Percentiles rank a stretch among this genome's conserved stretches.
Evolutionary conservation across 2,329 filamentous ascomycete species (phyloP).

Genomic region (Phyllosticta citribraziliensis): DNA sequence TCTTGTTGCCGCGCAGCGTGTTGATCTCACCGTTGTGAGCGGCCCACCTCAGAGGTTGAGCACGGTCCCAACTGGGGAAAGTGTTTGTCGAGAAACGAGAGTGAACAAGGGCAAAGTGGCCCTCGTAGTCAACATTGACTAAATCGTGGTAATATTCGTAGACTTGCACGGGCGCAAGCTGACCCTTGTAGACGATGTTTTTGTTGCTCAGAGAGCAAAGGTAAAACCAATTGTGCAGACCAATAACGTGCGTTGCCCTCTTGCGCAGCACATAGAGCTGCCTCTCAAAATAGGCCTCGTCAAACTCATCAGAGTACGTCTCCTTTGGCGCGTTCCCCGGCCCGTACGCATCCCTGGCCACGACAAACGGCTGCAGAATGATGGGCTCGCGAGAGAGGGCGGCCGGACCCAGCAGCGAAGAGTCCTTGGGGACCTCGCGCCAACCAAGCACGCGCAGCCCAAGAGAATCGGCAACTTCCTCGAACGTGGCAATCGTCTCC

Average conservation of each 20-base stretch:
- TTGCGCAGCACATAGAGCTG: slow-evolving; percentile 93
- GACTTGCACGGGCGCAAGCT: slow-evolving; percentile 86
- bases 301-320: slow-evolving; percentile 70
- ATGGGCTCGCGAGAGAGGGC: slow-evolving; percentile 89
- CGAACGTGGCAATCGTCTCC: slow-evolving; percentile 85
- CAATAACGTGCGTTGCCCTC: slow-evolving; percentile 87
- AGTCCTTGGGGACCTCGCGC: slow-evolving; percentile 92
- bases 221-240: slow-evolving; percentile 98
- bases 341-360: slow-evolving; percentile 77
- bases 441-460: slow-evolving; percentile 88
- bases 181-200: slow-evolving; percentile 99
- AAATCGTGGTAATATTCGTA: slow-evolving; percentile 98
- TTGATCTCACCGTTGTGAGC: slow-evolving; percentile 99
- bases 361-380: slow-evolving; percentile 92
- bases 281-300: slow-evolving; percentile 78
- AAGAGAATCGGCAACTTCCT: slow-evolving; percentile 81
- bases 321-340: slow-evolving; percentile 66
- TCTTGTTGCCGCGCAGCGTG: slow-evolving; percentile 94
- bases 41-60: slow-evolving; percentile 90
- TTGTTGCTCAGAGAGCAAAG: slow-evolving; percentile 93
- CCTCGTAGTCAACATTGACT: slow-evolving; percentile 94
- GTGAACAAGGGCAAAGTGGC: slow-evolving; percentile 92
- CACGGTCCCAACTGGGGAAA: slow-evolving; percentile 96
- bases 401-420: slow-evolving; percentile 82
- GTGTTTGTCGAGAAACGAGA: slow-evolving; percentile 98